Percentiles rank a stretch among this genome's conserved stretches.
Evolutionary conservation across 768 basidiomycete genomes (phyloP).

Genomic region (Amanita inopinata): DNA sequence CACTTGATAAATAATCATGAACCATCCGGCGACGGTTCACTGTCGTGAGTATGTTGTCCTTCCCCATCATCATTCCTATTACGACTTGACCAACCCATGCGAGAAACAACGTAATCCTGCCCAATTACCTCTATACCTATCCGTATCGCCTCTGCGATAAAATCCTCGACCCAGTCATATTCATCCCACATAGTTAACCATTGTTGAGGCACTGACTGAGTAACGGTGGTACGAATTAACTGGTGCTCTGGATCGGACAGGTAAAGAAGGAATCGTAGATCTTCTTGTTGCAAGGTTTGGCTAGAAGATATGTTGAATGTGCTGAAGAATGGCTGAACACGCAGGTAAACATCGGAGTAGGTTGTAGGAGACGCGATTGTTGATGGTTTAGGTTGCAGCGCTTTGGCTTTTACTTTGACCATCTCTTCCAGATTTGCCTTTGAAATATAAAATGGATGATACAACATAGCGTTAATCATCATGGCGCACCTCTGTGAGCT

Average conservation of each 20-base stretch:
- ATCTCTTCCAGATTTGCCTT: conserved; percentile 75
- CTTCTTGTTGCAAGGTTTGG: conserved; percentile 21
- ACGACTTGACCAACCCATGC: conserved; percentile 62
- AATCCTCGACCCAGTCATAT: conserved; percentile 94
- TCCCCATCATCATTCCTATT: conserved; percentile 18
- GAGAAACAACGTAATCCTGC: conserved; percentile 79
- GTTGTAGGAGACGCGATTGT: conserved; percentile 48
- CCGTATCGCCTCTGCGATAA: conserved; percentile 78
- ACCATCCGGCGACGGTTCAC: conserved; percentile 12
- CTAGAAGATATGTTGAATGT: conserved; percentile 14
- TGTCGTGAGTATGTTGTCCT: conserved; percentile 14
- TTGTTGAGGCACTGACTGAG: conserved; percentile 72
- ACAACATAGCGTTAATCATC: conserved; percentile 9
- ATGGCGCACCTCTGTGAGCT: conserved; percentile 64
- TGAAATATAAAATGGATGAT: background rate
- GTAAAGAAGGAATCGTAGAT: conserved; percentile 64
- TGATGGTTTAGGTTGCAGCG: conserved; percentile 23
- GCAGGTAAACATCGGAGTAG: conserved; percentile 86
- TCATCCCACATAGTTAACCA: conserved; percentile 91
- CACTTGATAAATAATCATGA: conserved; percentile 24
- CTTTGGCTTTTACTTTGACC: conserved; percentile 48
- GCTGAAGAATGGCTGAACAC: conserved; percentile 79
- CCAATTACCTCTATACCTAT: conserved; percentile 85
- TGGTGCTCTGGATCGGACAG: conserved; percentile 74
- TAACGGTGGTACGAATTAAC: conserved; percentile 65